Base-by-base conservation (phyloP, 1,139 yeast species). In the Pichia sp. region DNA sequence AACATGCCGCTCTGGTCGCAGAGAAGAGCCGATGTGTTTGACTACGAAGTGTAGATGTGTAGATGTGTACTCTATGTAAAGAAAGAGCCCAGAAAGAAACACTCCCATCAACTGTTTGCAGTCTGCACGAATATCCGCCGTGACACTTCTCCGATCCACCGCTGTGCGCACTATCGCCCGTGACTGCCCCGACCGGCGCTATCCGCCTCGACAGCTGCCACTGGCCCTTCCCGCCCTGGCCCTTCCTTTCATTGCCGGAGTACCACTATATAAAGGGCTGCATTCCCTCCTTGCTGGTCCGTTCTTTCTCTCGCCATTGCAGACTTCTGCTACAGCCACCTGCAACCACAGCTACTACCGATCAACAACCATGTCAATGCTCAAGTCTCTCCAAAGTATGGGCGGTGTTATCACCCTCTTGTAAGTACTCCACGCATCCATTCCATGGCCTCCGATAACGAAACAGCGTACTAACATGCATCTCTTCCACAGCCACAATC, bases 1-100 rank as follows among this genome's bases (percentile, higher is more conserved):
- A 79, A 82, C 52, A 84, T 88, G 91, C 96, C 96, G 0, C 67
- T 87, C 42, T 75, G 84, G 76, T 67, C 72, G 2, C 96, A 88
- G 60, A 71, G 93, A 53, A 70, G 93, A 50, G 71, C 21, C 22
- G 31, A 79, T 50, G 72, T 80, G n/a, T 79, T 69, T 54, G 72
- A 73, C 7, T 65, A 61, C 21, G 50, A 51, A 15, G 59, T 59
- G 2, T 61, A 19, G 18, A 3, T 18, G 12, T n/a, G 15, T 40
- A 21, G 31, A n/a, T n/a, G n/a, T n/a, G n/a, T n/a, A n/a, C n/a
- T n/a, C n/a, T n/a, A n/a, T n/a, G n/a, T n/a, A n/a, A n/a, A n/a
- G n/a, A n/a, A n/a, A n/a, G n/a, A n/a, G n/a, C n/a, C n/a, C n/a
- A n/a, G n/a, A n/a, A n/a, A n/a, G n/a, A n/a, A n/a, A n/a, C n/a